phyloP scores from a whole-genome alignment of 2,329 filamentous ascomycete genomes.

The Periconia macrospinosa region DNA sequence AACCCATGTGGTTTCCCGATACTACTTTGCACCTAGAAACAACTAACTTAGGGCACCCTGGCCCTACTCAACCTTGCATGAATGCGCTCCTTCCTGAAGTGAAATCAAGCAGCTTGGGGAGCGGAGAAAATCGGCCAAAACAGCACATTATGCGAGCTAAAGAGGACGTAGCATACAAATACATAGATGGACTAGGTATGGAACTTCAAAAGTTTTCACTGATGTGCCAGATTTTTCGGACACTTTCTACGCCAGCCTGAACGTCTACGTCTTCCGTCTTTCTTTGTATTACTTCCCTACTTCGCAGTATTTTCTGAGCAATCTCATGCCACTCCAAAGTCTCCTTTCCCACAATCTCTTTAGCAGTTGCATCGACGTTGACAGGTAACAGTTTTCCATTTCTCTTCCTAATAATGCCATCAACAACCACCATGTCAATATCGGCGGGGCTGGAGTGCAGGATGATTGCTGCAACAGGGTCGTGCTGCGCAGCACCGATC shows the following conservation, averaged over 20 bases:
- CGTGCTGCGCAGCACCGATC: conserved; percentile 45
- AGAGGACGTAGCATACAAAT: too few relatives aligned
- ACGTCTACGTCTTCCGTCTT: conserved; percentile 36
- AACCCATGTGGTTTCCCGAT: too few relatives aligned
- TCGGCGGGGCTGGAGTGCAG: conserved; percentile 46
- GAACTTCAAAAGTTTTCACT: neutral
- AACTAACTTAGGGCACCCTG: too few relatives aligned
- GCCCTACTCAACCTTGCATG: too few relatives aligned
- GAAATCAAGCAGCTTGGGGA: too few relatives aligned
- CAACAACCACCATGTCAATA: conserved; percentile 49
- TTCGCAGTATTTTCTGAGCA: conserved; percentile 31
- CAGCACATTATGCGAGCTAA: too few relatives aligned
- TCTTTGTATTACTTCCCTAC: conserved; percentile 30
- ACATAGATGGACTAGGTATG: too few relatives aligned
- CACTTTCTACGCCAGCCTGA: conserved; percentile 10
- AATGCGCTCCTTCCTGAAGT: too few relatives aligned
- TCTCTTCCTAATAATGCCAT: conserved; percentile 46
- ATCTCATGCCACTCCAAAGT: conserved; percentile 35
- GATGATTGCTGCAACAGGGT: conserved; percentile 49
- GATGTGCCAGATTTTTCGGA: conserved; percentile 20
- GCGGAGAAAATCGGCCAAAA: too few relatives aligned
- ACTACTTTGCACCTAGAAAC: too few relatives aligned
- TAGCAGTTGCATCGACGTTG: conserved; percentile 21
- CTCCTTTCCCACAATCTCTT: conserved; percentile 8
- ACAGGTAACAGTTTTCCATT: conserved; percentile 33